A percentile compares a stretch with the other conserved stretches of the same genome.
These are phyloP conservation scores for Saccharomycopsis synnaedendra DNA, from an alignment of 805 yeast species.

Conservation along the genomic window DNA sequence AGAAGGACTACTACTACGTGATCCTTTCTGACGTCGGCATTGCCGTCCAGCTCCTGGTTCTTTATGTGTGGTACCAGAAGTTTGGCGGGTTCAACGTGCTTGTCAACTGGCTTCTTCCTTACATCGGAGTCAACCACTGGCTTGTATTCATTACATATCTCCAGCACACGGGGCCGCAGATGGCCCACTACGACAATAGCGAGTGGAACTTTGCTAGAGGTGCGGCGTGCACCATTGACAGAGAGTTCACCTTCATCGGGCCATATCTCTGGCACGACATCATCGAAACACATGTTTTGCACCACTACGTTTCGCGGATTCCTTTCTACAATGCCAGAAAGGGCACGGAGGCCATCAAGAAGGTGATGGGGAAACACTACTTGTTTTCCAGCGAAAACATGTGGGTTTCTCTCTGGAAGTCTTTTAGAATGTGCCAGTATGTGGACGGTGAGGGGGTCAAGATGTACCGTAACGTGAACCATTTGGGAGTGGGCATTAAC, in stretches of 20 bases:
- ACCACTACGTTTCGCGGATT: constrained; percentile 73
- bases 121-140: constrained; percentile 81
- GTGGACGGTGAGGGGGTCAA: constrained; percentile 64
- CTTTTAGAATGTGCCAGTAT: constrained; percentile 56
- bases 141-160: constrained; percentile 74
- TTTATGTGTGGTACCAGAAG: constrained; percentile 48
- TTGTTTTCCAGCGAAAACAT: constrained; percentile 50
- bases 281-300: constrained; percentile 83
- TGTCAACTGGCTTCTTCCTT: constrained; percentile 68
- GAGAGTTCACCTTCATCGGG: constrained; percentile 76
- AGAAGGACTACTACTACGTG: constrained; percentile 60
- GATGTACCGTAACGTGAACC: constrained; percentile 69
- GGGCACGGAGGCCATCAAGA: constrained; percentile 66
- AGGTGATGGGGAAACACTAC: constrained; percentile 80
- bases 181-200: constrained; percentile 68
- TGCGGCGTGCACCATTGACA: constrained; percentile 81
- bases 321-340: constrained; percentile 84
- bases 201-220: constrained; percentile 86
- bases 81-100: constrained; percentile 54
- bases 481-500: constrained; percentile 30
- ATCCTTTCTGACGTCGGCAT: constrained; percentile 68
- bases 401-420: constrained; percentile 56
- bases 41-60: constrained; percentile 34
- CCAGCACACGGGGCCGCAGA: constrained; percentile 69
- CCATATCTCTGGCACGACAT: constrained; percentile 75